phyloP scores from a whole-genome alignment of 2,329 filamentous ascomycete genomes.

The Claviceps pusilla region DNA sequence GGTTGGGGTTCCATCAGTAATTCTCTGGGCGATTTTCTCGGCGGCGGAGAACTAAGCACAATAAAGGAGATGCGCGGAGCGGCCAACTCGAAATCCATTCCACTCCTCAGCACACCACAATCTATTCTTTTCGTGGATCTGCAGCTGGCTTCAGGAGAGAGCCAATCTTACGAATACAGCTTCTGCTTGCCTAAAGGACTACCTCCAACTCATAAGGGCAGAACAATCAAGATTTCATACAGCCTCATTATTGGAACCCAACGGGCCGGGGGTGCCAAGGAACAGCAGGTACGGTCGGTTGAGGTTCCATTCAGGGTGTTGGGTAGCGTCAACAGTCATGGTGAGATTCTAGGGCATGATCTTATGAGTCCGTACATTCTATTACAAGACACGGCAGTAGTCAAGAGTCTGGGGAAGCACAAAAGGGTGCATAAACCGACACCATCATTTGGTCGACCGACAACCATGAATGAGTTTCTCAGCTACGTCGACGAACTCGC shows the following conservation, averaged over 20 bases:
- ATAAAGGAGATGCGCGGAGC: conserved; percentile 91
- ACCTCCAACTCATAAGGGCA: conserved; percentile 81
- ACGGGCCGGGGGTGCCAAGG: conserved; percentile 59
- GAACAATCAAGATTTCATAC: conserved; percentile 88
- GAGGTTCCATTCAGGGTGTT: conserved; percentile 87
- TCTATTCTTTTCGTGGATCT: conserved; percentile 93
- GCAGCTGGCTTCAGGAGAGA: conserved; percentile 74
- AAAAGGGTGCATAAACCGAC: conserved; percentile 14
- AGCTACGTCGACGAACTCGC: conserved; percentile 64
- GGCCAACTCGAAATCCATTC: conserved; percentile 72
- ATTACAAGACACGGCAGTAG: conserved; percentile 64
- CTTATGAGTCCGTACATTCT: conserved; percentile 89
- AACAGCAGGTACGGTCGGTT: conserved; percentile 76
- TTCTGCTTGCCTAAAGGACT: conserved; percentile 76
- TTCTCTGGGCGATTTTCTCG: conserved; percentile 77
- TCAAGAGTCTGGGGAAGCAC: conserved; percentile 28
- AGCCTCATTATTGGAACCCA: conserved; percentile 86
- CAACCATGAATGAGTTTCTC: conserved; percentile 52
- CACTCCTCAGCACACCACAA: conserved; percentile 85
- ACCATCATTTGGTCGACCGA: conserved; percentile 16
- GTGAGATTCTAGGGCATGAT: conserved; percentile 83
- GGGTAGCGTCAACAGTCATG: conserved; percentile 77
- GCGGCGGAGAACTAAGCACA: conserved; percentile 72
- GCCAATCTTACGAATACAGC: conserved; percentile 69
- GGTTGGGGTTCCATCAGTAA: conserved; percentile 81